These are phyloP conservation scores for Cystoderma amianthinum DNA, from an alignment of 768 basidiomycete species.

Conservation along the genomic window DNA sequence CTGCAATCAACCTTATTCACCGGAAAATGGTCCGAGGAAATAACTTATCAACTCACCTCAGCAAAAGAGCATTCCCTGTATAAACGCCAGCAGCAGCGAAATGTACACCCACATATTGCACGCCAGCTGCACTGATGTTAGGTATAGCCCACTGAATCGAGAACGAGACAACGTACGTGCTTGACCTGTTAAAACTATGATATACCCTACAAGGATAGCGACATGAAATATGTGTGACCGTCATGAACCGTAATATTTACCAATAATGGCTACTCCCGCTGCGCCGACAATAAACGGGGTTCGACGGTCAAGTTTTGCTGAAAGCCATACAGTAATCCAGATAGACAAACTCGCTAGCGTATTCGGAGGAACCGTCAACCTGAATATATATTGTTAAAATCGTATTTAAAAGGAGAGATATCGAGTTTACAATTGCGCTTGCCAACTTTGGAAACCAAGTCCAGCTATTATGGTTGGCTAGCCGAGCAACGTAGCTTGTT, in stretches of 20 bases:
- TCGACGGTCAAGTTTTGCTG: slow-evolving; percentile 35
- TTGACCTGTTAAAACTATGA: slow-evolving; percentile 41
- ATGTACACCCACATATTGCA: slow-evolving; percentile 52
- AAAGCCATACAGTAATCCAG: slow-evolving; percentile 42
- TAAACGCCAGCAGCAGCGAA: slow-evolving; percentile 51
- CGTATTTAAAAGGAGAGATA: neutral
- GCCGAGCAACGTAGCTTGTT: too few species aligned
- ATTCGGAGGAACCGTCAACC: slow-evolving; percentile 57
- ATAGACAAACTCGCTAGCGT: slow-evolving; percentile 42
- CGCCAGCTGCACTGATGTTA: slow-evolving; percentile 4
- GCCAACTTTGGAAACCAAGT: slow-evolving; percentile 53
- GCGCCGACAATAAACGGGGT: slow-evolving; percentile 48
- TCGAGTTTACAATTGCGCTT: slow-evolving; percentile 45
- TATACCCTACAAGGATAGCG: slow-evolving; percentile 55
- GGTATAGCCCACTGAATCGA: neutral
- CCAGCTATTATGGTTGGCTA: slow-evolving; percentile 55
- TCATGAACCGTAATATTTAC: slow-evolving; percentile 21
- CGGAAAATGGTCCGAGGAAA: too few species aligned
- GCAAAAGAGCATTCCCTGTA: slow-evolving; percentile 47
- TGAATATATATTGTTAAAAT: slow-evolving; percentile 11
- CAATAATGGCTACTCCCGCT: slow-evolving; percentile 43
- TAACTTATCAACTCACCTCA: slow-evolving; percentile 42
- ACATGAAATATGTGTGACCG: too few species aligned
- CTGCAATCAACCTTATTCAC: slow-evolving; percentile 15
- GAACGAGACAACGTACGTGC: slow-evolving; percentile 24